phyloP scores from a whole-genome alignment of 2,329 filamentous ascomycete species.

The Neonectria punicea region DNA sequence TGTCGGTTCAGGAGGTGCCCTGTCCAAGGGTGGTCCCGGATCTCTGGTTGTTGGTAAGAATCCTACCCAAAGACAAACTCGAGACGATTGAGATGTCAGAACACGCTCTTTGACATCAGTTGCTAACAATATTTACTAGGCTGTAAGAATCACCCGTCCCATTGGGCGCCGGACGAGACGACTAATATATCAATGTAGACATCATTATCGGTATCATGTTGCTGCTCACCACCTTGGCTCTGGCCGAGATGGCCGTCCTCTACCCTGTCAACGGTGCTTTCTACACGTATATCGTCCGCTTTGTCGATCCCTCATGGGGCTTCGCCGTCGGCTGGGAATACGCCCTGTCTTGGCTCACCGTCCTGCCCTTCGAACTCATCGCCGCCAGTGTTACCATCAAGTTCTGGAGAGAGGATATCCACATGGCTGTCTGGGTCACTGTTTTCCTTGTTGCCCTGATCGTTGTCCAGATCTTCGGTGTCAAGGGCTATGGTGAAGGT shows the following conservation, averaged over 20 bases:
- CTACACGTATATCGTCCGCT: constrained; percentile 89
- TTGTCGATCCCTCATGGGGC: constrained; percentile 92
- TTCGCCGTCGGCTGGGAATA: constrained; percentile 98
- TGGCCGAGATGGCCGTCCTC: constrained; percentile 90
- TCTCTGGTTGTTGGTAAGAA: constrained; percentile 22
- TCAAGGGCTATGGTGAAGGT: constrained; percentile 84
- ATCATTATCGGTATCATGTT: constrained; percentile 83
- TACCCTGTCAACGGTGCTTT: constrained; percentile 95
- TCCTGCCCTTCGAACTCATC: constrained; percentile 86
- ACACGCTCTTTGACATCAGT: background rate
- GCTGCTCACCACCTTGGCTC: constrained; percentile 89
- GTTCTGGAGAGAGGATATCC: constrained; percentile 76
- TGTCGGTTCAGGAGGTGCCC: constrained; percentile 80
- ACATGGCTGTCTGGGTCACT: constrained; percentile 81
- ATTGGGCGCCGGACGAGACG: background rate
- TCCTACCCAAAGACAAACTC: background rate
- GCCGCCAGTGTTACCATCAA: constrained; percentile 85
- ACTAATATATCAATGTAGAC: constrained; percentile 6
- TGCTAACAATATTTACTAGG: constrained; percentile 19
- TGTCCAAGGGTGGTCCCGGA: constrained; percentile 66
- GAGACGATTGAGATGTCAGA: background rate
- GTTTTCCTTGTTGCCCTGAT: constrained; percentile 83
- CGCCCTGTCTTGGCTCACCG: constrained; percentile 86
- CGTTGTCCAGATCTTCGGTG: constrained; percentile 85
- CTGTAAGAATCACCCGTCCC: constrained; percentile 14